Evolutionary conservation across 2,329 filamentous ascomycete genomes (phyloP).

Genomic region (Phialocephala subalpina): DNA sequence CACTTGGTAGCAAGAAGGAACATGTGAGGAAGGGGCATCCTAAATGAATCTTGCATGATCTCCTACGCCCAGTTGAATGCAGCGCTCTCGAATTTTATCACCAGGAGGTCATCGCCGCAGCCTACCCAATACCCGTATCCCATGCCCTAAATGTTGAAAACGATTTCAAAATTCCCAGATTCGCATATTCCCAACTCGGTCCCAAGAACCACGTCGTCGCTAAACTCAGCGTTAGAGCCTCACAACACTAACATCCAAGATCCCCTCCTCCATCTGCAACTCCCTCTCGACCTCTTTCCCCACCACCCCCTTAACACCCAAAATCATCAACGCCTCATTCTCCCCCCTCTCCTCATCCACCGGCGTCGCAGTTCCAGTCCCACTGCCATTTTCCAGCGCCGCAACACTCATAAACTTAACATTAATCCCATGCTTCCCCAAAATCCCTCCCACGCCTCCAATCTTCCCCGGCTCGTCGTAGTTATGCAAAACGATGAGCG

Average conservation of each 20-base stretch:
- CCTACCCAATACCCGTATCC: not conserved
- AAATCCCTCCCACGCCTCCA: conserved; percentile 75
- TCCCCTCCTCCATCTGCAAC: conserved; percentile 58
- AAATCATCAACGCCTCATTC: conserved; percentile 82
- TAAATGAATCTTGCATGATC: no score
- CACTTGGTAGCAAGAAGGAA: no score
- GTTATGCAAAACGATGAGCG: conserved; percentile 80
- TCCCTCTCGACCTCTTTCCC: conserved; percentile 61
- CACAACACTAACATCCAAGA: conserved; percentile 63
- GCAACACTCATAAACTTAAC: conserved; percentile 83
- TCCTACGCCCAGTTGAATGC: no score
- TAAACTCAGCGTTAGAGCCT: conserved; percentile 34
- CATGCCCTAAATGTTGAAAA: not conserved
- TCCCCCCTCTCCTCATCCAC: conserved; percentile 40
- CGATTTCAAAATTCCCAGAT: not conserved
- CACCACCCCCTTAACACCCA: conserved; percentile 75
- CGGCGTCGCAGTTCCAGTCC: conserved; percentile 25
- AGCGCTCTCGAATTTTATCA: no score
- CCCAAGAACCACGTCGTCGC: not conserved
- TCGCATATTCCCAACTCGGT: not conserved
- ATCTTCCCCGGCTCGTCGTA: conserved; percentile 86
- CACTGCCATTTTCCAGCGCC: conserved; percentile 48
- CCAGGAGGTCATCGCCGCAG: not conserved
- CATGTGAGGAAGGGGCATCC: no score
- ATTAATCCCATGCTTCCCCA: conserved; percentile 77